A percentile compares a stretch with the other conserved stretches of the same genome.
Evolutionary conservation across 1,139 yeast species (phyloP).

Genomic region (Nakaseomyces nivariensis): DNA sequence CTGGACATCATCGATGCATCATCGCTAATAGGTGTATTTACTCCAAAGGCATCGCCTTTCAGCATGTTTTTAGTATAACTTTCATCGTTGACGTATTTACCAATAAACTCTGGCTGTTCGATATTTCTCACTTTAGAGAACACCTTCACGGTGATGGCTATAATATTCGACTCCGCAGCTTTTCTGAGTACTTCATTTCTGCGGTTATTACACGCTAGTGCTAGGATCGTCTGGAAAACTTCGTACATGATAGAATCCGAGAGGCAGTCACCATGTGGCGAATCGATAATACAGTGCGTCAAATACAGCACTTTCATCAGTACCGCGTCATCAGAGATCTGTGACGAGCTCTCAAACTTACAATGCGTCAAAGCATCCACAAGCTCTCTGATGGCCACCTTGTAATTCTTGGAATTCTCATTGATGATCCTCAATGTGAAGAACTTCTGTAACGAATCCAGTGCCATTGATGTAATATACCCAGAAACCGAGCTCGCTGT

Average conservation of each 20-base stretch:
- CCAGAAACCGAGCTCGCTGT: slow-evolving; percentile 82
- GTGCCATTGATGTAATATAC: slow-evolving; percentile 70
- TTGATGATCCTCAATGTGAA: slow-evolving; percentile 52
- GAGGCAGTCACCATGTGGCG: slow-evolving; percentile 53
- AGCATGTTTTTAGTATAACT: slow-evolving; percentile 30
- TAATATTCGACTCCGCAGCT: slow-evolving; percentile 83
- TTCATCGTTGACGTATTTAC: slow-evolving; percentile 30
- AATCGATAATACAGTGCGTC: slow-evolving; percentile 56
- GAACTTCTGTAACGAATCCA: slow-evolving; percentile 61
- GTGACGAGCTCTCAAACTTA: slow-evolving; percentile 92
- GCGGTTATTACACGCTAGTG: slow-evolving; percentile 86
- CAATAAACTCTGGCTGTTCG: slow-evolving; percentile 36
- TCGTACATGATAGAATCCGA: slow-evolving; percentile 82
- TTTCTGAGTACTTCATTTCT: slow-evolving; percentile 82
- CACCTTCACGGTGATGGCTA: slow-evolving; percentile 56
- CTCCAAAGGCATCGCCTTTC: slow-evolving; percentile 31
- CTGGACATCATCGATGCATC: slow-evolving; percentile 5
- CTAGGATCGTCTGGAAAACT: slow-evolving; percentile 82
- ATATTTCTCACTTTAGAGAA: slow-evolving; percentile 52
- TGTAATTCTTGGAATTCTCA: slow-evolving; percentile 40
- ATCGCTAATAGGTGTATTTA: slow-evolving; percentile 14
- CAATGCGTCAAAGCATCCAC: slow-evolving; percentile 83
- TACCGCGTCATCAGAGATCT: slow-evolving; percentile 86
- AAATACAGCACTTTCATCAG: slow-evolving; percentile 70
- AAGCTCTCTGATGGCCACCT: slow-evolving; percentile 36